Conservation (phyloP, 768 basidiomycete species). For the Cystofilobasidium capitatum region DNA sequence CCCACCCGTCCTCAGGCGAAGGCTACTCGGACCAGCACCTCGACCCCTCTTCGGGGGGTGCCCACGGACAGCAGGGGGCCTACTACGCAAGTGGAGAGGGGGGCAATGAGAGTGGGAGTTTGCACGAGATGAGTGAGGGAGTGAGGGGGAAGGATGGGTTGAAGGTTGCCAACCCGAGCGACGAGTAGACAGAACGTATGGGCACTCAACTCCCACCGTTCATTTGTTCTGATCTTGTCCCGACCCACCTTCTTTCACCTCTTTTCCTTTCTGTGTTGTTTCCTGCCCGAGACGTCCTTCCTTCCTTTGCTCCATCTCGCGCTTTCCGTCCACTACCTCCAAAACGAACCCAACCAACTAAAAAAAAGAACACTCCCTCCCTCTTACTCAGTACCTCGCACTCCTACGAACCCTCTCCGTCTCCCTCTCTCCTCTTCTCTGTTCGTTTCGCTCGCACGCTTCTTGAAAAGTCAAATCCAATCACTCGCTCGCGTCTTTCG, state of each 20-base stretch:
- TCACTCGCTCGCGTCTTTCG: too few relatives aligned
- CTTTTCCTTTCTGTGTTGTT: not conserved
- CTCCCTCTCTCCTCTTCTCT: too few relatives aligned
- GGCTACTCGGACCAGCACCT: constrained; percentile 1
- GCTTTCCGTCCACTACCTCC: too few relatives aligned
- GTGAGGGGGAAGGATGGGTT: not conserved
- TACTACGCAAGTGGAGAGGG: not conserved
- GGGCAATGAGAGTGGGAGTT: not conserved
- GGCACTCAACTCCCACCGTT: not conserved
- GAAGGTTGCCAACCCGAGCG: constrained; percentile 1
- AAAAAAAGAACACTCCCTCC: too few relatives aligned
- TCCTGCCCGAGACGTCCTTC: too few relatives aligned
- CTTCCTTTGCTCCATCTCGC: not conserved
- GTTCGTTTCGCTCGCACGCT: too few relatives aligned
- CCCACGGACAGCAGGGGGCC: too few relatives aligned
- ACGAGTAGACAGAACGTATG: not conserved
- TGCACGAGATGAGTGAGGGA: not conserved
- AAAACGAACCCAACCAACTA: too few relatives aligned
- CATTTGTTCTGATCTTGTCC: not conserved
- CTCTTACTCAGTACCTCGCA: too few relatives aligned
- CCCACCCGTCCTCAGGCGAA: not conserved
- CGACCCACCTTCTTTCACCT: not conserved
- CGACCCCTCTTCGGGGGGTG: not conserved
- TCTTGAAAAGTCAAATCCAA: too few relatives aligned
- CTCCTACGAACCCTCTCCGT: too few relatives aligned